These are phyloP conservation scores for Priceomyces haplophilus DNA, from an alignment of 805 yeast species.

Conservation along the genomic window DNA sequence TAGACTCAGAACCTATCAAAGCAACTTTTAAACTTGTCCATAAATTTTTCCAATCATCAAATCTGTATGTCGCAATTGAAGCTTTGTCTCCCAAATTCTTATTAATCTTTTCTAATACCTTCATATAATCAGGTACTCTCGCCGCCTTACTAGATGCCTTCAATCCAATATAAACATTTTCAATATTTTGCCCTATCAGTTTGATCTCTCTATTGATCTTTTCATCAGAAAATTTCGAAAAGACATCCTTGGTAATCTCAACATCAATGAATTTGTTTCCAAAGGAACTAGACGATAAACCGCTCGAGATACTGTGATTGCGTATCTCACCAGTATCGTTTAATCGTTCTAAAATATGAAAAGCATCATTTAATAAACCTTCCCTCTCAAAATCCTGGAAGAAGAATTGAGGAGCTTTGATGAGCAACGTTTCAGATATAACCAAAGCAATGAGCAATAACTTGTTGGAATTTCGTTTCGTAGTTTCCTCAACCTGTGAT, in stretches of 20 bases:
- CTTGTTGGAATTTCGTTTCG: conserved; percentile 30
- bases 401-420: conserved; percentile 43
- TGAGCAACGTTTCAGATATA: conserved; percentile 43
- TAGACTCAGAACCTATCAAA: conserved; percentile 12
- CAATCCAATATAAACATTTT: conserved; percentile 21
- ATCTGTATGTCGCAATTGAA: conserved; percentile 7
- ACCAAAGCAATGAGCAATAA: conserved; percentile 52
- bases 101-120: conserved; percentile 14
- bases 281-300: conserved; percentile 11
- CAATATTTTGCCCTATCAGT: conserved; percentile 21
- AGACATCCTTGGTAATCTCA: conserved; percentile 30
- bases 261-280: conserved; percentile 26
- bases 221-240: conserved; percentile 15
- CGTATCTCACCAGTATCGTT: background rate
- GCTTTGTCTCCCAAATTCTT: conserved; percentile 7
- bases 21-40: conserved; percentile 23
- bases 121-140: conserved; percentile 15
- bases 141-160: conserved; percentile 17
- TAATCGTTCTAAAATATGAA: conserved; percentile 26
- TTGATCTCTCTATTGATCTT: conserved; percentile 15
- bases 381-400: conserved; percentile 59
- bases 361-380: conserved; percentile 60
- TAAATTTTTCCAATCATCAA: conserved; percentile 37
- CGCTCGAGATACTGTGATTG: conserved; percentile 4
- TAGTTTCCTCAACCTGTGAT: conserved; percentile 11